Evolutionary conservation across 495 filamentous ascomycete genomes (phyloP).

Genomic region (Schizothecium vesticola): DNA sequence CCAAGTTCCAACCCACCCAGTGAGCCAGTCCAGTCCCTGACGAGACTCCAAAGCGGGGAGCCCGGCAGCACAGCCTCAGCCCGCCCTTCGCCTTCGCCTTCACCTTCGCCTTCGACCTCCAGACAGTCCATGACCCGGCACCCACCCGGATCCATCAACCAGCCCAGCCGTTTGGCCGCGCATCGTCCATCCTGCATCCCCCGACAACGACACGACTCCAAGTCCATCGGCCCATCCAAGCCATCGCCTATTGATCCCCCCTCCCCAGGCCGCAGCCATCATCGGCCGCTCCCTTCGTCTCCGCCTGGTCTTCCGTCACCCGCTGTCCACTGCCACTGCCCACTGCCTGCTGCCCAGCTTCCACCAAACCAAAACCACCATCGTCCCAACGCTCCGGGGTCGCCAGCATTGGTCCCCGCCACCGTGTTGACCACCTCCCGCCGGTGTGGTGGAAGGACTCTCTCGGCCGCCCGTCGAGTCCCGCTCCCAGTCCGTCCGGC

Average conservation of each 20-base stretch:
- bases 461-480: slow-evolving; percentile 12
- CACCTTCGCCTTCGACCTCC: not conserved
- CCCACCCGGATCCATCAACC: not conserved
- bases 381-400: not conserved
- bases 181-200: not conserved
- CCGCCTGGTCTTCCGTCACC: not conserved
- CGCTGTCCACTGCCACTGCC: not conserved
- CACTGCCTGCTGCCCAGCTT: not conserved
- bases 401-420: slow-evolving; percentile 4
- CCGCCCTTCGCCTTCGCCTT: slow-evolving; percentile 14
- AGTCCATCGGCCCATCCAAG: slow-evolving; percentile 1
- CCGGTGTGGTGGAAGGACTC: slow-evolving; percentile 12
- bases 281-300: not conserved
- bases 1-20: not conserved
- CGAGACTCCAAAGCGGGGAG: slow-evolving; percentile 18
- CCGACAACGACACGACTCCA: not conserved
- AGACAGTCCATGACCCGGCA: not conserved
- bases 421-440: slow-evolving; percentile 4
- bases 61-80: slow-evolving; percentile 31
- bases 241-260: not conserved
- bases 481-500: not conserved
- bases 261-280: not conserved
- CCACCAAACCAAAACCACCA: not conserved
- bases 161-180: not conserved
- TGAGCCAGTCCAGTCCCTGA: slow-evolving; percentile 8